Evolutionary conservation across 257 asterid species (phyloP).

Genomic region (Gentiana macrophylla): DNA sequence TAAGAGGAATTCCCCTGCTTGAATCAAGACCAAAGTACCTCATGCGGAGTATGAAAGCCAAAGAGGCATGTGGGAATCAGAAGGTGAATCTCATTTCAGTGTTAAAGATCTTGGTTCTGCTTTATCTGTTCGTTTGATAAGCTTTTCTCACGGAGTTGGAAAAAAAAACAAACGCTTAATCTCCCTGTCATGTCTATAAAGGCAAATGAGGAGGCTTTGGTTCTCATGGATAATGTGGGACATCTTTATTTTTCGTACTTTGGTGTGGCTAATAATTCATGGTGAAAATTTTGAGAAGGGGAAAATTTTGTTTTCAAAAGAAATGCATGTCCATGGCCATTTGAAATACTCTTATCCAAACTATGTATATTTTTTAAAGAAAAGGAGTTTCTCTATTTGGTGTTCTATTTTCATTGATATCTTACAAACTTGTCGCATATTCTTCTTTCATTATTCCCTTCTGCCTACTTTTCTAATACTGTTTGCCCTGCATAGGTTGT

Average conservation of each 20-base stretch:
- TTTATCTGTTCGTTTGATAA: not conserved
- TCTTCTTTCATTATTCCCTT: conserved; percentile 5
- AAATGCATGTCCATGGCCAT: not conserved
- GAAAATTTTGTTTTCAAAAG: not conserved
- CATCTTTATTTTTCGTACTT: not conserved
- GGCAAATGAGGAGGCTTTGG: not conserved
- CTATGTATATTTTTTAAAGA: no score
- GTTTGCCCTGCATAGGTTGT: conserved; percentile 35
- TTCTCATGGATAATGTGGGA: not conserved
- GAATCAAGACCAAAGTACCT: conserved; percentile 96
- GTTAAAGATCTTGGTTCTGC: not conserved
- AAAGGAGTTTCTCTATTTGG: no score
- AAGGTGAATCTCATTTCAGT: conserved; percentile 39
- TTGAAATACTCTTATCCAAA: not conserved
- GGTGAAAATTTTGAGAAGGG: not conserved
- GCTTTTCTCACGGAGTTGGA: not conserved
- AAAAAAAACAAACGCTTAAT: not conserved
- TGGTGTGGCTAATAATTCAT: not conserved
- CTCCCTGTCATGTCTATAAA: not conserved
- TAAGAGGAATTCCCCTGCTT: conserved; percentile 77
- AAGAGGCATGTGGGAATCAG: conserved; percentile 83
- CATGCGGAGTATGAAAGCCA: conserved; percentile 89
- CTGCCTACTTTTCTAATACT: conserved; percentile 1
- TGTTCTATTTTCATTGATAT: no score
- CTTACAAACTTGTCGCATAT: conserved; percentile 12